phyloP scores from a whole-genome alignment of 2,329 filamentous ascomycete species.

The Pyrenochaeta sp. region DNA sequence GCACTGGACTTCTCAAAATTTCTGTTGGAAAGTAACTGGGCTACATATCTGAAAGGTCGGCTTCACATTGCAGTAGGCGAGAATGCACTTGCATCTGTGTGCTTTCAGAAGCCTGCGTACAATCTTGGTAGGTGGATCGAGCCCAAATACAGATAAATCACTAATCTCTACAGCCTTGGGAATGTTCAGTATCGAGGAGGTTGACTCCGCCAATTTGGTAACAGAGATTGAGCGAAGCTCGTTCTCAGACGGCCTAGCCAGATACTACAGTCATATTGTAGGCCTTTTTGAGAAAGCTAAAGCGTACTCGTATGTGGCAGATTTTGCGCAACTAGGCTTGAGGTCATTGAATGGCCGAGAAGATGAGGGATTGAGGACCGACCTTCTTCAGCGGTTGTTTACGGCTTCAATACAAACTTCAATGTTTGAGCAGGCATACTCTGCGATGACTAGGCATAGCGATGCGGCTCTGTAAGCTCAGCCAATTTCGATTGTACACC shows the following conservation, averaged over 20 bases:
- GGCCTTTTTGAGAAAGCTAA: slow-evolving; percentile 81
- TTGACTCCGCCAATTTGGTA: slow-evolving; percentile 66
- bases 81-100: slow-evolving; percentile 73
- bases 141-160: not conserved
- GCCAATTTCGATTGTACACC: too few relatives aligned
- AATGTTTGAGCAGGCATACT: slow-evolving; percentile 84
- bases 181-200: slow-evolving; percentile 46
- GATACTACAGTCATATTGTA: slow-evolving; percentile 88
- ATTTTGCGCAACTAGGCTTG: slow-evolving; percentile 80
- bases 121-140: slow-evolving; percentile 72
- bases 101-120: slow-evolving; percentile 84
- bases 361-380: slow-evolving; percentile 44
- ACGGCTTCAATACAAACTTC: slow-evolving; percentile 80
- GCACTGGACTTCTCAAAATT: slow-evolving; percentile 73
- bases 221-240: slow-evolving; percentile 75
- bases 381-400: slow-evolving; percentile 83
- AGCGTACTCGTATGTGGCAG: slow-evolving; percentile 80
- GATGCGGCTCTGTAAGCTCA: slow-evolving; percentile 68
- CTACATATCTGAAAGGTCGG: slow-evolving; percentile 83
- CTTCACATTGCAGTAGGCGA: slow-evolving; percentile 78
- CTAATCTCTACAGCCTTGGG: slow-evolving; percentile 42
- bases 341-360: slow-evolving; percentile 36
- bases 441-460: slow-evolving; percentile 76
- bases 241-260: slow-evolving; percentile 77
- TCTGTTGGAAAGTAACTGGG: slow-evolving; percentile 66